Evolutionary conservation across 129 eudicot genomes (phyloP), one percentile per base, ranked within the genome.

Genomic region (Deinandra increscens): DNA sequence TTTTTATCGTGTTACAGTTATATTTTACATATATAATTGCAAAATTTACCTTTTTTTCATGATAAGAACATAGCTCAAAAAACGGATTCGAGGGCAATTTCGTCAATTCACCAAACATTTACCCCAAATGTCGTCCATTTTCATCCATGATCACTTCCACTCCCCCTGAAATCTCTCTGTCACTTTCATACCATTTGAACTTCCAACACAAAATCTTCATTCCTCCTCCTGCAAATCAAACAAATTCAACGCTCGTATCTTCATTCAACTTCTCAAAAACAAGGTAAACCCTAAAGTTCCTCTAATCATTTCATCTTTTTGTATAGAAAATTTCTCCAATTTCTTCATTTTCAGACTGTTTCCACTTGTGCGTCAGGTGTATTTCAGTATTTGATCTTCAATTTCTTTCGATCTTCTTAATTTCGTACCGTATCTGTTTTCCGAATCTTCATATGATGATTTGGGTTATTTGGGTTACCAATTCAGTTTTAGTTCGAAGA

Each of bases 241-340:
- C n/a, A n/a, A 23, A 11, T 34, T 7, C 74, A 38, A 37, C 49
- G 20, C 68, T 48, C 14, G n/a, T 22, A 70, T 14, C 62, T 41
- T 41, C 36, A n/a, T 64, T 65, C 73, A 62, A 41, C 63, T 60
- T 76, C 70, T 31, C 26, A 50, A n/a, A n/a, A 15, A 39, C 59
- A 11, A 76, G 80, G 80, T 76, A 76, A 56, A 59, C 68, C 42
- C 44, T 68, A n/a, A n/a, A n/a, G n/a, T n/a, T n/a, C n/a, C n/a
- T n/a, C 26, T 42, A 4, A 55, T 15, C 54, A 48, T 51, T 55
- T 51, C 41, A 12, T 75, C 49, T 12, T 41, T 65, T 54, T 26
- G 5, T 7, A 6, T 10, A 29, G 0, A 20, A 51, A 58, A 9
- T 68, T 26, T 17, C 9, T 56, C 31, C 51, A 45, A 11, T 75